These are phyloP conservation scores for Fagopyrum homotropicum DNA, from an alignment of 148 eudicot species.

Conservation along the genomic window DNA sequence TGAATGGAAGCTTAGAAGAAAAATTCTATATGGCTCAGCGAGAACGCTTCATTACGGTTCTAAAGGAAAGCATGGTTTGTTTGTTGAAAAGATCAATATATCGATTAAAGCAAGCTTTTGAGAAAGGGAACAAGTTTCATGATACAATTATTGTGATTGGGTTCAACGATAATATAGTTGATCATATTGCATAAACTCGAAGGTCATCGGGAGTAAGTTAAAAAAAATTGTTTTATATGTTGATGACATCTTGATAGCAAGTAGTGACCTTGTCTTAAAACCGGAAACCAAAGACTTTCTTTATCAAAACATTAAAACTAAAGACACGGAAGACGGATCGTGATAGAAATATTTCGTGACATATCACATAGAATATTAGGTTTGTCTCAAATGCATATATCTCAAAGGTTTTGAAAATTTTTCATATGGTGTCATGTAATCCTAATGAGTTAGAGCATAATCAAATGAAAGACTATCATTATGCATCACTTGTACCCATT, in stretches of 20 bases:
- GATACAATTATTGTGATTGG: background rate
- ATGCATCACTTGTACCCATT: background rate
- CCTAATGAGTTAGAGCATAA: background rate
- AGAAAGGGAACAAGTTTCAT: background rate
- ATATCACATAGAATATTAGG: too few species aligned
- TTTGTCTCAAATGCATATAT: too few species aligned
- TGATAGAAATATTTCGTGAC: background rate
- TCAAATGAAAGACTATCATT: background rate
- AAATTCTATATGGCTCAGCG: conserved; percentile 7
- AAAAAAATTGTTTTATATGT: background rate
- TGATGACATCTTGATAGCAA: background rate
- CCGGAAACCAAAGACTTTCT: background rate
- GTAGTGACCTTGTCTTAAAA: background rate
- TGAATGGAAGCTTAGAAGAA: background rate
- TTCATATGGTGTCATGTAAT: background rate
- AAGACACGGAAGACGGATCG: background rate
- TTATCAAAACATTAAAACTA: background rate
- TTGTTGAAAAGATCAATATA: background rate
- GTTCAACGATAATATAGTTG: too few species aligned
- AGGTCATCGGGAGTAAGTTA: background rate
- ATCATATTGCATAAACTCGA: too few species aligned
- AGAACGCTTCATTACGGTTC: background rate
- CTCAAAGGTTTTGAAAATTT: too few species aligned
- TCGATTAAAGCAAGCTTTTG: conserved; percentile 1
- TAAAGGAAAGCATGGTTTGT: conserved; percentile 7